These are phyloP conservation scores for Phytophthora tentaculata DNA, from an alignment of 352 stramenopile genomes.

Conservation along the genomic window DNA sequence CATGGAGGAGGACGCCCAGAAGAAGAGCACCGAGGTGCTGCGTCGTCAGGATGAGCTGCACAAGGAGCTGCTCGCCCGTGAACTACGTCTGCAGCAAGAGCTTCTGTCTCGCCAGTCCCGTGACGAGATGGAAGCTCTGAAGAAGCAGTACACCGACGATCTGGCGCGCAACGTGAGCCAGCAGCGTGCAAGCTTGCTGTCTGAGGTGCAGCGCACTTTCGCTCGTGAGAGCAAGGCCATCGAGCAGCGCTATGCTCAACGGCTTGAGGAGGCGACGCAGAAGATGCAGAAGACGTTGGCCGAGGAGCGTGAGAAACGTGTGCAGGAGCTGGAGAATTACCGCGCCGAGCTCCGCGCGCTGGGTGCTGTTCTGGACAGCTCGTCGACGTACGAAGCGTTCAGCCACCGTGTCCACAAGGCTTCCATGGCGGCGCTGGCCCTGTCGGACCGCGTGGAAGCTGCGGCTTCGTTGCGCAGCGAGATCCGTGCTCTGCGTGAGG, in stretches of 20 bases:
- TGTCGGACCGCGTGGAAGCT: constrained; percentile 85
- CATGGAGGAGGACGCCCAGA: constrained; percentile 83
- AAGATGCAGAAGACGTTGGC: constrained; percentile 65
- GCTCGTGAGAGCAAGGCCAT: constrained; percentile 68
- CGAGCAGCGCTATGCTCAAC: constrained; percentile 53
- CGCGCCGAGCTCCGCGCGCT: constrained; percentile 69
- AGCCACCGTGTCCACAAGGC: constrained; percentile 88
- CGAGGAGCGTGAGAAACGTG: constrained; percentile 69
- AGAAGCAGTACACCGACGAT: constrained; percentile 72
- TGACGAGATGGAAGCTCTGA: constrained; percentile 65
- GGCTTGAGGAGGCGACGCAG: constrained; percentile 56
- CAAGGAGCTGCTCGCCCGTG: constrained; percentile 78
- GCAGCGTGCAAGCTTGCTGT: constrained; percentile 60
- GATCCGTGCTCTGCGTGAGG: constrained; percentile 73
- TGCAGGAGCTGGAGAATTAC: constrained; percentile 70
- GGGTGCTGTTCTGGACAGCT: constrained; percentile 72
- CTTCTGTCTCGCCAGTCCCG: constrained; percentile 63
- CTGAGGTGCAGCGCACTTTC: constrained; percentile 66
- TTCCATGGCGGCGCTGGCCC: constrained; percentile 75
- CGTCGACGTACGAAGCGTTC: constrained; percentile 84
- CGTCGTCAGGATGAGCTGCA: constrained; percentile 70
- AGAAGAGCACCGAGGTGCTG: constrained; percentile 73
- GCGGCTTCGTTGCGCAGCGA: constrained; percentile 71
- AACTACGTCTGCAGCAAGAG: constrained; percentile 78
- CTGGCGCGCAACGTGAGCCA: constrained; percentile 67